Evolutionary conservation across 78 protist genomes (phyloP).

Genomic region (Dictyostelium purpureum): DNA sequence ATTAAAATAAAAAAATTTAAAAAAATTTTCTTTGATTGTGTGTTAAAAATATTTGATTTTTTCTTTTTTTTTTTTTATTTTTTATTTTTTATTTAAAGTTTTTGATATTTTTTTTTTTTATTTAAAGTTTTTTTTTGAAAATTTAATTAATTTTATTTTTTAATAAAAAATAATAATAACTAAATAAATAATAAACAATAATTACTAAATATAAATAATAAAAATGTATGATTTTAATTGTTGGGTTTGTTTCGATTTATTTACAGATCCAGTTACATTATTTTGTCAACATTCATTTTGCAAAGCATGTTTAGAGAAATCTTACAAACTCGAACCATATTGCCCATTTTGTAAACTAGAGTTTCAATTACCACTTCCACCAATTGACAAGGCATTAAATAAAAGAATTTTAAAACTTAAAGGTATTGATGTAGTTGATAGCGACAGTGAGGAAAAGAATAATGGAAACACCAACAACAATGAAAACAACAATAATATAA

Average conservation of each 20-base stretch:
- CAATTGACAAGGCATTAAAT: slow-evolving; percentile 34
- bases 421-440: slow-evolving; percentile 52
- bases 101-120: background rate
- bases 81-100: background rate
- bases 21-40: background rate
- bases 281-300: slow-evolving; percentile 56
- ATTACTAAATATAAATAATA: background rate
- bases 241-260: slow-evolving; percentile 66
- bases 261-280: slow-evolving; percentile 38
- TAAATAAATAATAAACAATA: no score
- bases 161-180: background rate
- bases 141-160: background rate
- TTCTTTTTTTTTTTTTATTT: background rate
- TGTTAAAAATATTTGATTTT: background rate
- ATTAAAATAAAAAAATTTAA: no score
- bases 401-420: slow-evolving; percentile 29
- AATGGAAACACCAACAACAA: slow-evolving; percentile 38
- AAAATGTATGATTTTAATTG: slow-evolving; percentile 58
- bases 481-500: background rate
- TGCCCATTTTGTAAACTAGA: slow-evolving; percentile 68
- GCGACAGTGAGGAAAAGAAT: slow-evolving; percentile 17
- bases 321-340: background rate
- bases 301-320: slow-evolving; percentile 46
- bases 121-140: background rate
- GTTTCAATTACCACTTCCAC: slow-evolving; percentile 36